Evolutionary conservation across 805 yeast genomes (phyloP), one percentile per base, ranked within the genome.

Genomic region (Candida taoyuanica): DNA sequence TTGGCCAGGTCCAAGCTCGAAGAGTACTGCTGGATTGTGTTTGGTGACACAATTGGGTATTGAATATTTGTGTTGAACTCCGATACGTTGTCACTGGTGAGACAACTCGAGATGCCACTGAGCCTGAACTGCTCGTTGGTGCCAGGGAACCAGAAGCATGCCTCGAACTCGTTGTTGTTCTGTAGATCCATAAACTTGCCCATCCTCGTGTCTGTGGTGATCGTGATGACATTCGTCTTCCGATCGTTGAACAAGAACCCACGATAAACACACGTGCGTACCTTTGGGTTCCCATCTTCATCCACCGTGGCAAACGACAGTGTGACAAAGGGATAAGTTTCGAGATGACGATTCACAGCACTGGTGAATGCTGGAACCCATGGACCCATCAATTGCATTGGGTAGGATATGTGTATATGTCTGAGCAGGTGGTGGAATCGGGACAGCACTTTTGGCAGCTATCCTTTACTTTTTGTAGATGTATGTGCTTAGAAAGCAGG

Each of bases 241-340:
- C 70, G 71, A 53, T 84, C 85, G 52, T 76, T 70, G 55, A 85
- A 86, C 34, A 86, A 63, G 59, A 84, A 86, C 7, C 88, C 93
- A 34, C 95, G 69, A 48, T 67, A 75, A 5, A 85, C 76, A 43
- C 85, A 74, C 0, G 93, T 81, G 48, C 95, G 64, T 34, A 77
- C 81, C 36, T 68, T 70, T 3, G 95, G 95, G 9, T 62, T 58
- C 14, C 75, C 72, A 11, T 59, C 48, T 9, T 49, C 28, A 49
- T 76, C 84, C 25, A 83, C 74, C 5, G 89, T 84, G 33, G 86
- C 78, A 38, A 85, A 71, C 46, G 81, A 79, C 49, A 85, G 81
- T 5, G 80, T 60, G 14, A 74, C 67, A 44, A 83, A 81, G 2
- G 77, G 78, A 15, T 59, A 58, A 0, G 58, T 43, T 36, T 63